A percentile compares a stretch with the other conserved stretches of the same genome.
phyloP scores from a whole-genome alignment of 139 green algal genomes.

The Eudorina sp. region DNA sequence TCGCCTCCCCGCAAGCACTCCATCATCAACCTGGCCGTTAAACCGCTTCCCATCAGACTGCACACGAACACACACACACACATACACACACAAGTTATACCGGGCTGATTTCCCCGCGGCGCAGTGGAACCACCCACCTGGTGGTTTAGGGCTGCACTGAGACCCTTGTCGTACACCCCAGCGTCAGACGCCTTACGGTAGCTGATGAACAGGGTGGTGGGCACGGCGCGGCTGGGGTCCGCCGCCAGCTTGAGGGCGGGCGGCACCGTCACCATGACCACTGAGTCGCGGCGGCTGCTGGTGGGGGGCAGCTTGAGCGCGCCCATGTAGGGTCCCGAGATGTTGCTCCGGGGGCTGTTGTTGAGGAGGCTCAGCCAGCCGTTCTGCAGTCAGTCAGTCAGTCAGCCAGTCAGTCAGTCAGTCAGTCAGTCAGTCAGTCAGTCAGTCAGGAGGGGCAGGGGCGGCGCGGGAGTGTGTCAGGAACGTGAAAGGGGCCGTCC shows the following conservation, averaged over 20 bases:
- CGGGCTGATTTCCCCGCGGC: no score
- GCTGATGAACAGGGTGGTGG: conserved; percentile 27
- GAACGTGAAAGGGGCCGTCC: no score
- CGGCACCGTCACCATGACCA: neutral
- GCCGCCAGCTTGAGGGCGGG: neutral
- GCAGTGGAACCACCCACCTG: no score
- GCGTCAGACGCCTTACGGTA: neutral
- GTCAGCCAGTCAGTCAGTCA: no score
- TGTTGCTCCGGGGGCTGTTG: neutral
- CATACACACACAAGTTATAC: no score
- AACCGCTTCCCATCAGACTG: neutral
- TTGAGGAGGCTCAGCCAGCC: neutral
- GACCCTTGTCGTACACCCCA: neutral
- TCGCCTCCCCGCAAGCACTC: no score
- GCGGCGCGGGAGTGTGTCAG: no score
- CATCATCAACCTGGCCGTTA: neutral
- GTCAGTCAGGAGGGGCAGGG: no score
- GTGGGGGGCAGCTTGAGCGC: neutral
- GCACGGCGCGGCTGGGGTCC: neutral
- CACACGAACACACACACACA: neutral
- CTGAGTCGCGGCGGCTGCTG: neutral
- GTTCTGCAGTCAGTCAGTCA: no score
- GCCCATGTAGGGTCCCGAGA: neutral
- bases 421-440: no score
- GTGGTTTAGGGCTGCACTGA: neutral